Conservation (phyloP, 495 filamentous ascomycete genomes). For the Cudoniella acicularis region DNA sequence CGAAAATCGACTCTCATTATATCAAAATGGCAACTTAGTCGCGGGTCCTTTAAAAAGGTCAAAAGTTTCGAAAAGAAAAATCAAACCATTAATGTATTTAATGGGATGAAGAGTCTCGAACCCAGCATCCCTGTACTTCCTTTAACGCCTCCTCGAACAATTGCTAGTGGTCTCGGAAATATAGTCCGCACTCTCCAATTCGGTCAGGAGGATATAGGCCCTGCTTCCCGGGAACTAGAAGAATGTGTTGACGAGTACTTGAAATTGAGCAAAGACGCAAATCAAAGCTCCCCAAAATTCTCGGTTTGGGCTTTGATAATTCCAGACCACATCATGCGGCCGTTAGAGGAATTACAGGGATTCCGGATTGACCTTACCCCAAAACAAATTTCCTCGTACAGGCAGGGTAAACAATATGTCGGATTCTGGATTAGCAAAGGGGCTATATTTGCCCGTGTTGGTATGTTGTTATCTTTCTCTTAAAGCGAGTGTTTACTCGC, state of each 20-base stretch:
- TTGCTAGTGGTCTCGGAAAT: slow-evolving; percentile 73
- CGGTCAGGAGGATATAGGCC: slow-evolving; percentile 39
- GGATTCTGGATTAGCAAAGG: slow-evolving; percentile 9
- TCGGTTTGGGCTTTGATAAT: slow-evolving; percentile 75
- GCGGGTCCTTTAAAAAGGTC: slow-evolving; percentile 15
- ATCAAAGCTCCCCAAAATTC: too few species aligned
- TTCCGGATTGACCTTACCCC: too few species aligned
- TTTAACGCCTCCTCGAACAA: slow-evolving; percentile 58
- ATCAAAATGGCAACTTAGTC: slow-evolving; percentile 46
- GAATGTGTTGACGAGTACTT: slow-evolving; percentile 58
- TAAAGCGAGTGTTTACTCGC: not conserved
- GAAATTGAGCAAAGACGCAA: slow-evolving; percentile 18
- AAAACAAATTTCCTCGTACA: too few species aligned
- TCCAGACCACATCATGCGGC: slow-evolving; percentile 27
- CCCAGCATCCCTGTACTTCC: slow-evolving; percentile 51
- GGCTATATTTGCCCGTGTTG: slow-evolving; percentile 50
- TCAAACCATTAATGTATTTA: slow-evolving; percentile 27
- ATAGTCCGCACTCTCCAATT: slow-evolving; percentile 67
- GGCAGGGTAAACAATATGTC: too few species aligned
- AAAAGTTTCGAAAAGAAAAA: slow-evolving; percentile 7
- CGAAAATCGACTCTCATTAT: slow-evolving; percentile 56
- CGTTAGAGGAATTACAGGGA: too few species aligned
- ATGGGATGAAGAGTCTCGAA: slow-evolving; percentile 9
- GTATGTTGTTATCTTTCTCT: slow-evolving; percentile 31
- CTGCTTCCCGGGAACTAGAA: slow-evolving; percentile 78